Evolutionary conservation across 225 moss, liverwort and hornwort genomes (phyloP).

Genomic region (Sphagnum tenellum): DNA sequence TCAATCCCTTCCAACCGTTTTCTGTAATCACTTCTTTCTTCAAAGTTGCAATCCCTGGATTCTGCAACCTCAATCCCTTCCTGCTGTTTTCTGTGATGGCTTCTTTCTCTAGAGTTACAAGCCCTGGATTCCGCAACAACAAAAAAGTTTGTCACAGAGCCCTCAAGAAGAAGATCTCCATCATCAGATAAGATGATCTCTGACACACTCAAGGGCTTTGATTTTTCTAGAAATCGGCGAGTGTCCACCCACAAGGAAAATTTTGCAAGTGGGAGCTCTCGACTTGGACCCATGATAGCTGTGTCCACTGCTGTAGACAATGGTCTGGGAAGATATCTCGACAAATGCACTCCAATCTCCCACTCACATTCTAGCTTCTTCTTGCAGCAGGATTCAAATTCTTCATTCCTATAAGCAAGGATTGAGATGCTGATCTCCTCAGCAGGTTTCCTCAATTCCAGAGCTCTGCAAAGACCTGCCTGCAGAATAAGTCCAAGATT

Average conservation of each 20-base stretch:
- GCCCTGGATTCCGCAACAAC: slow-evolving; percentile 26
- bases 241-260: slow-evolving; percentile 63
- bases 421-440: slow-evolving; percentile 69
- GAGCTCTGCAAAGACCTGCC: slow-evolving; percentile 46
- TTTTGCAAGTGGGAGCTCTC: slow-evolving; percentile 55
- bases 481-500: slow-evolving; percentile 21
- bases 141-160: slow-evolving; percentile 72
- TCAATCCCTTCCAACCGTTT: not conserved
- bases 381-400: slow-evolving; percentile 1
- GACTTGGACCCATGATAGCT: slow-evolving; percentile 67
- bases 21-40: not conserved
- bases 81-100: too few species aligned
- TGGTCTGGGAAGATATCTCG: slow-evolving; percentile 33
- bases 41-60: too few species aligned
- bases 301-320: slow-evolving; percentile 19
- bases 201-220: slow-evolving; percentile 31
- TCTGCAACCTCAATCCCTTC: too few species aligned
- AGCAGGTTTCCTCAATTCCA: slow-evolving; percentile 33
- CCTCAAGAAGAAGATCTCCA: slow-evolving; percentile 62
- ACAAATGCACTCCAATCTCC: slow-evolving; percentile 53
- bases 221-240: slow-evolving; percentile 47
- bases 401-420: slow-evolving; percentile 22
- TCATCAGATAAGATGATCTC: slow-evolving; percentile 78
- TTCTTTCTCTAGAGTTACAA: too few species aligned
- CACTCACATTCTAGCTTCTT: slow-evolving; percentile 14